Base-by-base conservation (phyloP, 2,329 filamentous ascomycete genomes). In the Claviceps pusilla region DNA sequence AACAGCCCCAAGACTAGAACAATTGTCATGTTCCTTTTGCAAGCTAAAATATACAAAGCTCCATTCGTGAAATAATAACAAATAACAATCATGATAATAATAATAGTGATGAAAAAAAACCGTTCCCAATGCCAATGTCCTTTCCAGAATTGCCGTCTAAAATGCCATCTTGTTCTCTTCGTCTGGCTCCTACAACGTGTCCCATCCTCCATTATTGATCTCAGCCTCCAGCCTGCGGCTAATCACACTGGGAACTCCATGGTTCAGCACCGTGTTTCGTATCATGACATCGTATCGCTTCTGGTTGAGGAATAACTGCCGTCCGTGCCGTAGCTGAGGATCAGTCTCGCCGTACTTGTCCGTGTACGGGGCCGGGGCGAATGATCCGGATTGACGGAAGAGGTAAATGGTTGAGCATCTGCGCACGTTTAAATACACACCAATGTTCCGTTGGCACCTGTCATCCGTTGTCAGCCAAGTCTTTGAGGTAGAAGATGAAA, bases 151-250 rank as follows among this genome's bases (percentile, higher is more conserved):
- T 41, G 5, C 37, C 42, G 16, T 53, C n/a, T 55, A 46, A 48
- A 14, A 52, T 31, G 35, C 41, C 31, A 33, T n/a, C 33, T 19
- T 37, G 14, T 16, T 19, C 12, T n/a, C 28, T 12, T 48, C 11
- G 37, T 29, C 29, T 62, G 19, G 19, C 19, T 19, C 19, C 19
- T 61, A 70, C 54, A 70, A 57, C 43, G 82, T 96, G 73, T 98
- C 93, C 93, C 93, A 98, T 0, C 93, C 93, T 0, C 93, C 93
- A 62, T 89, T 96, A 66, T 98, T 98, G 48, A 96, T 89, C 68
- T 98, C 93, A 14, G 88, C 86, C 73, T 98, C 93, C 60, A 98
- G 70, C 69, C 89, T 91, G 60, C 93, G 78, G 59, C 86, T 87
- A 65, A 98, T 95, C 49, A 89, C 83, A 60, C 87, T 94, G 41